Evolutionary conservation across 352 stramenopile genomes (phyloP), one percentile per base, ranked within the genome.

Genomic region (Pythium dissotocum): DNA sequence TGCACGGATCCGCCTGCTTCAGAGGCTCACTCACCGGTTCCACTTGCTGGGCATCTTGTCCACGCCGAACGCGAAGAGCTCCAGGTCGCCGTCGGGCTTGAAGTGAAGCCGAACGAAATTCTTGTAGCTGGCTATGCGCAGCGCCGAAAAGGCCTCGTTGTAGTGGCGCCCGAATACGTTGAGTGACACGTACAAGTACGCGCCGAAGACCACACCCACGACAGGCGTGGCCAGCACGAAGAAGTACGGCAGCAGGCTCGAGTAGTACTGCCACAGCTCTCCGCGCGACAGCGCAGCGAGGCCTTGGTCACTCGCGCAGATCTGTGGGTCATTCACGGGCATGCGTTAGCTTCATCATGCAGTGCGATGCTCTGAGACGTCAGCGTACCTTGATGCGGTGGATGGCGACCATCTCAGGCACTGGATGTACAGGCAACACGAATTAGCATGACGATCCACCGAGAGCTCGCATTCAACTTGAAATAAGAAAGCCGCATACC

Each of bases 61-160:
- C n/a, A 97, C 84, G 28, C 88, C 89, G 33, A 97, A 84, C 0
- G 80, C 83, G 65, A 94, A 94, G 26, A 94, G 66, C 63, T 96
- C 83, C 16, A 96, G 74, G 56, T 93, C 83, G 38, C 88, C 88
- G 30, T 89, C 76, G 40, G 78, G 76, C 62, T 85, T 76, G 54
- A 96, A 85, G 63, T 91, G 88, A 12, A 97, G 72, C 2, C 88
- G 87, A 61, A 95, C 56, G 55, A 97, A 94, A 72, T 94, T 94
- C 73, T 97, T 97, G 84, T 93, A 97, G 65, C 88, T 95, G 24
- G 86, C 82, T 55, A 95, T 93, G 36, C 87, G 88, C 58, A 97
- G 76, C 30, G 89, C 87, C 28, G 86, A 94, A 52, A 96, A 97
- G 10, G 89, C 88, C 61, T 97, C 89, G 71, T 97, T 96, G 81